Base-by-base conservation (phyloP, 306 rosid species). In the Cicer bijugum region DNA sequence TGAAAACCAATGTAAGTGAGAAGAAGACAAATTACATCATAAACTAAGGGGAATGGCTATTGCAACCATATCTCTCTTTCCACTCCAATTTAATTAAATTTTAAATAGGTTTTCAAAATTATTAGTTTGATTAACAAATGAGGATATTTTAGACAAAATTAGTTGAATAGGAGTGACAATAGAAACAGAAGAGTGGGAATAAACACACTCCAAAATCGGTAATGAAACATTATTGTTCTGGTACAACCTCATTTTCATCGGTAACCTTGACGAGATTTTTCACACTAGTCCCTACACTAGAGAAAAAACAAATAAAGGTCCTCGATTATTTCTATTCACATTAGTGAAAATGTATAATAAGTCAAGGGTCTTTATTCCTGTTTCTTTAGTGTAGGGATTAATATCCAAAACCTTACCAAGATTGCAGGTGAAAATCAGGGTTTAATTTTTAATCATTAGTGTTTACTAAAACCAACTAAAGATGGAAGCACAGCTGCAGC, bases 1-100 rank as follows among this genome's bases (percentile, higher is more conserved):
- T 65, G 17, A 52, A 35, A 72, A 72, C 39, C 71, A 74, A 47
- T 46, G 83, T 39, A 37, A 14, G 60, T 70, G 19, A 74, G 69
- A 61, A 40, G 40, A 33, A 12, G 45, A 35, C 63, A 35, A 58
- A 37, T 39, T 33, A 28, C 35, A 60, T 50, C 35, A 39, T 45
- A 72, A 66, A 51, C 20, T 40, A 71, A 38, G 11, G 12, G 28
- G 15, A 5, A 14, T 43, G 58, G n/a, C 38, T 44, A 35, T 12
- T 28, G 9, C 15, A 58, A 58, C 15, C 42, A 33, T 33, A 17
- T 12, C 16, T 59, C 15, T 57, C 11, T 23, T 35, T 6, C 16
- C 64, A 35, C 75, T 67, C 5, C 9, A 6, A 7, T 42, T 42
- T 42, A 42, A 42, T 42, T 42, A 42, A 8, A 42, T 42, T 42